Base-by-base conservation (phyloP, 1,139 yeast genomes). In the Candida smagusa region DNA sequence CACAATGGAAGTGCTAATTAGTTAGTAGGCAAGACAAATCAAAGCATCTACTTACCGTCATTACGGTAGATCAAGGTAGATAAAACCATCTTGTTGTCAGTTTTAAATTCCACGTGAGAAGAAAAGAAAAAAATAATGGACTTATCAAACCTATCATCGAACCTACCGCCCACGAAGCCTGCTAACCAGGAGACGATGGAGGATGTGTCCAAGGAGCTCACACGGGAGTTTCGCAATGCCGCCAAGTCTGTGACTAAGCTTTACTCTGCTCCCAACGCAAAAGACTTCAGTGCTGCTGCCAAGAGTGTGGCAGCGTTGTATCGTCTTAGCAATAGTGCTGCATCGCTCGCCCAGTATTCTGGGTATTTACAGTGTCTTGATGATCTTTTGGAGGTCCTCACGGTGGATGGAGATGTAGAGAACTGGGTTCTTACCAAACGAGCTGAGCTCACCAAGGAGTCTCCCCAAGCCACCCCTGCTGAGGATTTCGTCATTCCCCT, bases 1-100 rank as follows among this genome's bases (percentile, higher is more conserved):
- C 95, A 81, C 41, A 90, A 72, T 12, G 97, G 97, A 42, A 89
- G 80, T 3, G 92, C 92, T 81, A 34, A 22, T 12, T 24, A 30
- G 26, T 22, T 22, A 9, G 30, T 9, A 27, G 5, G 9, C 16
- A 22, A 19, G 7, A 12, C 21, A 19, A 9, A 22, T 9, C 22
- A 11, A 8, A 26, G 12, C 9, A 12, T 12, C 26, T 32, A 72
- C 84, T 37, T 68, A 77, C 88, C 86, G 53, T 83, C 90, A 35
- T 79, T 74, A 53, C 90, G 72, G 56, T 81, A 84, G 23, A 84
- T 78, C 38, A 83, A 64, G 0, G 92, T 84, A 2, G 90, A 81
- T 53, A 79, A 79, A 56, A 84, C 86, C 86, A 80, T 80, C 13
- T 22, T 40, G 27, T 12, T 16, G 26, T 23, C 26, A 9, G 11